Conservation (phyloP, 2,329 filamentous ascomycete species). For the Ceratocystis lukuohia region DNA sequence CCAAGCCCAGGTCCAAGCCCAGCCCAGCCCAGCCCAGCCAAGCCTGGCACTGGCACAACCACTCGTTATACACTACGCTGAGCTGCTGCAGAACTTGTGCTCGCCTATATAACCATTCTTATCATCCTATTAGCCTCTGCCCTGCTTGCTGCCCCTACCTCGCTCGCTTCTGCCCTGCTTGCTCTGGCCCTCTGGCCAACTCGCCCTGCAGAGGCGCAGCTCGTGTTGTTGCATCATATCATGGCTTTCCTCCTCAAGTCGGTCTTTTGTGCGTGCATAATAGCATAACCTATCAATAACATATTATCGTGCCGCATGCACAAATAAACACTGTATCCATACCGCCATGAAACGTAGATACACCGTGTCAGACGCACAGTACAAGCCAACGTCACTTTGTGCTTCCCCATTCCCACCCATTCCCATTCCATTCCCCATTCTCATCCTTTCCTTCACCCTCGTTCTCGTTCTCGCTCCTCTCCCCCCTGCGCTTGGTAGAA, state of each 20-base stretch:
- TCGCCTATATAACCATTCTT: too few relatives aligned
- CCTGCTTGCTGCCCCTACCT: too few relatives aligned
- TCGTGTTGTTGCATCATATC: neutral
- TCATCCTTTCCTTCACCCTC: neutral
- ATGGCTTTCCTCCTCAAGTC: neutral
- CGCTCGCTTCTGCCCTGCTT: too few relatives aligned
- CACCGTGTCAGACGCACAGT: neutral
- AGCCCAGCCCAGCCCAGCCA: neutral
- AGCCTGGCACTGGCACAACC: neutral
- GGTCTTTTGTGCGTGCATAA: neutral
- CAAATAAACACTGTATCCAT: neutral
- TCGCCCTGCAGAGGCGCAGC: constrained; percentile 5
- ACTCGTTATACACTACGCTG: neutral
- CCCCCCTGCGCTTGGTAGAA: neutral
- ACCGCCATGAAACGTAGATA: too few relatives aligned
- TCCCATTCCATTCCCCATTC: neutral
- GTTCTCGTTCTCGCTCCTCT: neutral
- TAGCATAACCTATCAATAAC: neutral
- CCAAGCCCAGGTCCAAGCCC: neutral
- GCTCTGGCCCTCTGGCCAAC: neutral
- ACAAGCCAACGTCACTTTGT: neutral
- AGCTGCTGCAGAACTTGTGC: too few relatives aligned
- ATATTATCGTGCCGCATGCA: neutral
- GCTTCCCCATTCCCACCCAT: neutral
- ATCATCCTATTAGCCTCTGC: too few relatives aligned